phyloP scores from a whole-genome alignment of 768 basidiomycete genomes.

The Termitomyces sp. region DNA sequence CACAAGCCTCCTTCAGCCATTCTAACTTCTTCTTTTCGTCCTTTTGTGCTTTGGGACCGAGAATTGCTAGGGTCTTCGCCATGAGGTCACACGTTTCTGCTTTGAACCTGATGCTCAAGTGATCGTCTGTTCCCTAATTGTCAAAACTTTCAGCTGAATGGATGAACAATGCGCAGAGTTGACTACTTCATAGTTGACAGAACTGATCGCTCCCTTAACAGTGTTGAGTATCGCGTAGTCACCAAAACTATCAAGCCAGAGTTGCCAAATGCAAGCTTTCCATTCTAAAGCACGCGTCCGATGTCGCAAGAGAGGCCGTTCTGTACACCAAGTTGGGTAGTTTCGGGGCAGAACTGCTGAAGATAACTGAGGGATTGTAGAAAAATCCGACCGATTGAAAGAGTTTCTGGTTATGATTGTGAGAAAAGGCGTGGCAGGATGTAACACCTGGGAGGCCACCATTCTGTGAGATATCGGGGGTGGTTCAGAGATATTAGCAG shows the following conservation, averaged over 20 bases:
- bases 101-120: constrained; percentile 42
- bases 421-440: constrained; percentile 11
- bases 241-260: constrained; percentile 53
- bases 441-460: constrained; percentile 5
- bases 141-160: neutral
- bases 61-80: constrained; percentile 33
- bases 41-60: constrained; percentile 26
- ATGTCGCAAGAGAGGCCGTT: constrained; percentile 41
- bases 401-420: constrained; percentile 20
- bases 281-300: constrained; percentile 45
- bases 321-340: constrained; percentile 56
- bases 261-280: constrained; percentile 63
- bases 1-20: constrained; percentile 56
- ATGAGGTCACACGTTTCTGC: constrained; percentile 49
- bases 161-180: neutral
- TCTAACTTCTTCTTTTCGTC: constrained; percentile 37
- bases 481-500: constrained; percentile 31
- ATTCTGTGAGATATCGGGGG: constrained; percentile 14
- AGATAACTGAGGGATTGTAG: constrained; percentile 35
- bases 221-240: constrained; percentile 21
- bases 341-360: constrained; percentile 41
- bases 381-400: constrained; percentile 20
- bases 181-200: constrained; percentile 3
- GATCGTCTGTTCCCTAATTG: constrained; percentile 15
- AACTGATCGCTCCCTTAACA: constrained; percentile 12